These are phyloP conservation scores for Peronospora tabacina DNA, from an alignment of 352 stramenopile genomes.

Conservation along the genomic window DNA sequence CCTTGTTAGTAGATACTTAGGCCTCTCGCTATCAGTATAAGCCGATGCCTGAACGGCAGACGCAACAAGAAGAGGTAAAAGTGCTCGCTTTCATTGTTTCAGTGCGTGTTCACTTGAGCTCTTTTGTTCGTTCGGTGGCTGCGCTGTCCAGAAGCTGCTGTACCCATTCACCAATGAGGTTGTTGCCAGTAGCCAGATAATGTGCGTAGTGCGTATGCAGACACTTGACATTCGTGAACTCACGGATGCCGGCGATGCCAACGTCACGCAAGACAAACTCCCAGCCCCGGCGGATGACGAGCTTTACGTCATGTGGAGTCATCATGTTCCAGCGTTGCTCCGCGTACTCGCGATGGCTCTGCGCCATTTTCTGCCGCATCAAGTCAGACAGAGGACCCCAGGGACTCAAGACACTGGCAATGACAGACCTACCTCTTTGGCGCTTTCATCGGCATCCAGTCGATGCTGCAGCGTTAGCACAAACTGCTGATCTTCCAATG, in stretches of 20 bases:
- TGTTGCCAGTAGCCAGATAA: constrained; percentile 44
- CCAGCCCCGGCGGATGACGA: constrained; percentile 40
- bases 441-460: constrained; percentile 28
- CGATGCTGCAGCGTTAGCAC: constrained; percentile 38
- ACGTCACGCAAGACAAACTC: constrained; percentile 38
- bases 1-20: constrained; percentile 1
- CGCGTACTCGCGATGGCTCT: constrained; percentile 41
- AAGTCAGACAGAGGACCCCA: neutral
- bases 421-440: constrained; percentile 25
- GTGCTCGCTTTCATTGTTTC: constrained; percentile 10
- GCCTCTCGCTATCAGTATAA: constrained; percentile 11
- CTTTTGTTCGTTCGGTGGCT: constrained; percentile 10
- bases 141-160: constrained; percentile 40
- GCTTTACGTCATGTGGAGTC: constrained; percentile 28
- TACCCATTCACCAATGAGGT: constrained; percentile 55
- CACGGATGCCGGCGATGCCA: constrained; percentile 52
- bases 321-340: constrained; percentile 44
- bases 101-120: constrained; percentile 12
- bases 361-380: constrained; percentile 33
- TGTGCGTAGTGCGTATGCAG: constrained; percentile 71
- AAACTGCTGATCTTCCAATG: constrained; percentile 45
- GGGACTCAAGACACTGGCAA: neutral
- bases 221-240: constrained; percentile 57
- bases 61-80: constrained; percentile 17
- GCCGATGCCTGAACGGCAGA: constrained; percentile 3